Base-by-base conservation (phyloP, 768 basidiomycete genomes). In the Krasilnikovozyma curviuscula region DNA sequence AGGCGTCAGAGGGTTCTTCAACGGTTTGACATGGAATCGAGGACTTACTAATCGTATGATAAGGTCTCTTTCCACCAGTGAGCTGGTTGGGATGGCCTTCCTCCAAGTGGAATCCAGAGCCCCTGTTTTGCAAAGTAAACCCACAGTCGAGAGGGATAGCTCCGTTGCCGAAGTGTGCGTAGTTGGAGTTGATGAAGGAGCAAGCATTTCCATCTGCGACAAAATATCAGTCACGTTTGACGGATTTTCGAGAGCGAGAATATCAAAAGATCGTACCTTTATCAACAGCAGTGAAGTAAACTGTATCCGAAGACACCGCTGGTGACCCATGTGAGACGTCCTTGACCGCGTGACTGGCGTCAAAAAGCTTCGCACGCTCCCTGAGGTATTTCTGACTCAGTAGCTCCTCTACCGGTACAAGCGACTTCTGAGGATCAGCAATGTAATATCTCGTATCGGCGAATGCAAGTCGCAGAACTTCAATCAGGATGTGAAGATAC, bases 31-130 rank as follows among this genome's bases (percentile, higher is more conserved):
- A n/a, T n/a, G n/a, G n/a, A n/a, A n/a, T n/a, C n/a, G n/a, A n/a
- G n/a, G n/a, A n/a, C n/a, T n/a, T n/a, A n/a, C n/a, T 91, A 56
- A 93, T 93, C 2, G 88, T 95, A 59, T 93, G 88, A 63, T 91
- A 80, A 1, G 78, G 76, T n/a, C n/a, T n/a, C 38, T 40, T 33
- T 25, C 44, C 31, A 45, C 81, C 85, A 67, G 79, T 68, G 45
- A 97, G 67, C 27, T 71, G 73, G 60, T 98, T 97, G 1, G 85
- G 81, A 60, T 97, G 91, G 1, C 74, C 75, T 48, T 83, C 74
- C 45, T 72, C 70, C 21, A 95, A 68, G 7, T 75, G 69, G 63
- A 98, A 98, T 5, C 81, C 79, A 12, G 76, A 70, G 2, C 93
- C 93, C 47, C 93, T 73, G 64, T 93, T 93, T 16, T 98, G 93